These are phyloP conservation scores for Penicillium canescens DNA, from an alignment of 495 filamentous ascomycete genomes.

Conservation along the genomic window DNA sequence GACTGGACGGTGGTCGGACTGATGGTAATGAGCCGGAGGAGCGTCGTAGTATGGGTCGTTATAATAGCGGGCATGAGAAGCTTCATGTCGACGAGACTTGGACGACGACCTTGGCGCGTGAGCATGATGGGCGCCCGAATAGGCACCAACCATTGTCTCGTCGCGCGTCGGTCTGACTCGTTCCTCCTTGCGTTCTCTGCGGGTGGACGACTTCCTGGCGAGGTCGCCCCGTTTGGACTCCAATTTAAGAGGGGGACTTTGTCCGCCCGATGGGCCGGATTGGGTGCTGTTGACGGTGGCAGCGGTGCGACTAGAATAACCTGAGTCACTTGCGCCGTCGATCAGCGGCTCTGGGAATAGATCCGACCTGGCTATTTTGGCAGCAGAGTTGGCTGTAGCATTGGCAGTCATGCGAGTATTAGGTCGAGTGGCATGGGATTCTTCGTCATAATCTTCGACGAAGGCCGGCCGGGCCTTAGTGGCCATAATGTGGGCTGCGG, in stretches of 20 bases:
- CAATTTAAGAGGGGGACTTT: slow-evolving; percentile 42
- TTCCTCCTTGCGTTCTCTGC: slow-evolving; percentile 37
- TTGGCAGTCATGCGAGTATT: slow-evolving; percentile 54
- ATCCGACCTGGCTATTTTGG: slow-evolving; percentile 54
- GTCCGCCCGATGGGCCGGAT: slow-evolving; percentile 50
- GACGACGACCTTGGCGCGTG: slow-evolving; percentile 36
- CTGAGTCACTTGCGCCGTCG: slow-evolving; percentile 61
- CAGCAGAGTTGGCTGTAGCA: slow-evolving; percentile 36
- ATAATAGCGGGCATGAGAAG: slow-evolving; percentile 26
- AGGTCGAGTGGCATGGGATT: slow-evolving; percentile 44
- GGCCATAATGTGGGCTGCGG: slow-evolving; percentile 37
- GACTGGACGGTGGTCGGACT: slow-evolving; percentile 33
- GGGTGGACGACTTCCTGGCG: slow-evolving; percentile 31
- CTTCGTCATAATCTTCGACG: slow-evolving; percentile 60
- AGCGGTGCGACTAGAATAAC: slow-evolving; percentile 64
- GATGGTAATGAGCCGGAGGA: slow-evolving; percentile 29
- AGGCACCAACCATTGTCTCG: slow-evolving; percentile 42
- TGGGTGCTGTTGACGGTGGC: slow-evolving; percentile 57
- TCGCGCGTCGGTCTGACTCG: slow-evolving; percentile 31
- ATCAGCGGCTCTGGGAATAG: slow-evolving; percentile 35
- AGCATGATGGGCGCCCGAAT: slow-evolving; percentile 28
- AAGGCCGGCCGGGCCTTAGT: slow-evolving; percentile 46
- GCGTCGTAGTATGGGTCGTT: slow-evolving; percentile 36
- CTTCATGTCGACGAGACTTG: slow-evolving; percentile 37
- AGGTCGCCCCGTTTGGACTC: slow-evolving; percentile 35